A percentile compares a stretch with the other conserved stretches of the same genome.
These are phyloP conservation scores for Pseudotulostoma volvatum DNA, from an alignment of 495 filamentous ascomycete genomes.

Conservation along the genomic window DNA sequence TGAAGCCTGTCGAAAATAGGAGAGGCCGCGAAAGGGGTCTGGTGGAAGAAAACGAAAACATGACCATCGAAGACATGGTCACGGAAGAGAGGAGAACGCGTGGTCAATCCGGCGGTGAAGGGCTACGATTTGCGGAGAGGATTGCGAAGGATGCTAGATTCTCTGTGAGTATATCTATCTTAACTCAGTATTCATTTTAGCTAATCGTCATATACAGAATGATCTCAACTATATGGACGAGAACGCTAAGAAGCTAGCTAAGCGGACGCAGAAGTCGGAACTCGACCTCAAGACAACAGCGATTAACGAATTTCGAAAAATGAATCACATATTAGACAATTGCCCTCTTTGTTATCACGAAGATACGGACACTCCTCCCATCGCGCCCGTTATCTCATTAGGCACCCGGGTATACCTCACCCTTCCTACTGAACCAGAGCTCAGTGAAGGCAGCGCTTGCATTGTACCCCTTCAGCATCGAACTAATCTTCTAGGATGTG, in stretches of 20 bases:
- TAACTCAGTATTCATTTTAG: slow-evolving; percentile 14
- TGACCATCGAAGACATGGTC: slow-evolving; percentile 93
- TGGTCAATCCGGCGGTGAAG: slow-evolving; percentile 66
- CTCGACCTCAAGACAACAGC: slow-evolving; percentile 78
- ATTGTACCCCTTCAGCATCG: slow-evolving; percentile 85
- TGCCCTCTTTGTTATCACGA: slow-evolving; percentile 91
- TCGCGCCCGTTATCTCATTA: slow-evolving; percentile 78
- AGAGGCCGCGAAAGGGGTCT: slow-evolving; percentile 63
- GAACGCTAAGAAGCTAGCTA: slow-evolving; percentile 82
- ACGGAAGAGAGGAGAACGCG: slow-evolving; percentile 74
- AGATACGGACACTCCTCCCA: slow-evolving; percentile 64
- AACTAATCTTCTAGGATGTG: slow-evolving; percentile 83
- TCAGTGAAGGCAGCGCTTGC: slow-evolving; percentile 65
- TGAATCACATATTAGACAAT: slow-evolving; percentile 72
- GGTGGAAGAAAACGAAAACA: slow-evolving; percentile 84
- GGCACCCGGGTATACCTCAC: slow-evolving; percentile 80
- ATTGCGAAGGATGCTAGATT: slow-evolving; percentile 90
- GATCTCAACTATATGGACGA: slow-evolving; percentile 96
- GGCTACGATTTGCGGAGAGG: slow-evolving; percentile 65
- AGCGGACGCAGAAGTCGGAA: slow-evolving; percentile 73
- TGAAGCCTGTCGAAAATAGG: slow-evolving; percentile 56
- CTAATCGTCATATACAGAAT: slow-evolving; percentile 32
- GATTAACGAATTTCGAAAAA: slow-evolving; percentile 75
- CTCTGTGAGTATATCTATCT: slow-evolving; percentile 31
- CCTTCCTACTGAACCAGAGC: slow-evolving; percentile 76